Base-by-base conservation (phyloP, 192 early-diverging fungal species). In the Rhizoclosmatium globosum region DNA sequence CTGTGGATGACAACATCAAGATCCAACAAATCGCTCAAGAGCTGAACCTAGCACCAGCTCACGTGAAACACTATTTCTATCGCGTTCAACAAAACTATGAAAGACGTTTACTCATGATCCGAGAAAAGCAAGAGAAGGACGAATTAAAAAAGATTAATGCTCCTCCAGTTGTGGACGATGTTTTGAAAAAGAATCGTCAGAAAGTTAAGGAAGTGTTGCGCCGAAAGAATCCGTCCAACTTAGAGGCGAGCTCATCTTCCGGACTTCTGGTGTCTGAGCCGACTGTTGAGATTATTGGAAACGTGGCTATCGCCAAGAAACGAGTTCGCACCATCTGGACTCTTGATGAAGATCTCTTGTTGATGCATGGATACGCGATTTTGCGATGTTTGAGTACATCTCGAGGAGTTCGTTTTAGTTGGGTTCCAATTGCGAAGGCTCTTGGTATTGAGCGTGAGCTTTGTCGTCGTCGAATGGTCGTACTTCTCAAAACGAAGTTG, bases 341-440 rank as follows among this genome's bases (percentile, higher is more conserved):
- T 3, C 11, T 15, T 1, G 77, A 83, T 9, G 81, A 80, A 42
- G 85, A 86, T 47, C 50, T 68, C 4, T 19, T 67, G 17, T 64
- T 86, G 15, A 66, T 82, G 47, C 79, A 82, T 66, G 81, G 70
- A 4, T 82, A 80, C 69, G 85, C 79, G 4, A 82, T 84, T 19
- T 45, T 83, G 4, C 15, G 64, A n/a, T 48, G 61, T 58, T 44
- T 65, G 23, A n/a, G 42, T 47, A 44, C 41, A 2, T 19, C 57
- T 9, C 42, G 48, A 11, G 48, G 44, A 13, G n/a, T 19, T 21
- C 42, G 79, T 9, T 82, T 86, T 61, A 47, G 48, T n/a, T 86
- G 85, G 85, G 47, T 41, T 44, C 78, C 80, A 3, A 64, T 86
- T 39, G 81, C 47, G 21, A 47, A 21, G 9, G 39, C 80, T 2